Conservation (phyloP, 2,329 filamentous ascomycete species). For the Botrytis hyacinthi region DNA sequence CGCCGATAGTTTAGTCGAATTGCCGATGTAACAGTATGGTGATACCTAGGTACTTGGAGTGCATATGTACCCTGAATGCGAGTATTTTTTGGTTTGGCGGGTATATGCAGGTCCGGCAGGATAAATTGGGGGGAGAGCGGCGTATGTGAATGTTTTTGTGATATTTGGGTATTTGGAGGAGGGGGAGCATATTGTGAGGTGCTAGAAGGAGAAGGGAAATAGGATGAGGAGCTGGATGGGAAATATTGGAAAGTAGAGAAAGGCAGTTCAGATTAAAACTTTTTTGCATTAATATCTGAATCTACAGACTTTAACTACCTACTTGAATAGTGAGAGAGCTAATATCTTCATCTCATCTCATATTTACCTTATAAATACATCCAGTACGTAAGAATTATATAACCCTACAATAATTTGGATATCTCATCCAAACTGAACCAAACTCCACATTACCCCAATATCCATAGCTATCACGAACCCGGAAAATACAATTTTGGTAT, state of each 20-base stretch:
- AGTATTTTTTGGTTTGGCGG: background rate
- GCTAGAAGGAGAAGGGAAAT: background rate
- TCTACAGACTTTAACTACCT: background rate
- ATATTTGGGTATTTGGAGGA: too few relatives aligned
- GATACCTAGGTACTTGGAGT: background rate
- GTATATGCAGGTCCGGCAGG: background rate
- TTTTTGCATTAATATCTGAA: background rate
- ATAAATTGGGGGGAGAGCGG: background rate
- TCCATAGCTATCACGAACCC: background rate
- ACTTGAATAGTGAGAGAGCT: background rate
- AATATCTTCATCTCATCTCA: background rate
- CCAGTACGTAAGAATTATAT: background rate
- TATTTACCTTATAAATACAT: background rate
- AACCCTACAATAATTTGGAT: background rate
- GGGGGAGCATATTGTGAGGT: background rate
- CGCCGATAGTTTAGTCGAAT: background rate
- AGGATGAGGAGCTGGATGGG: background rate
- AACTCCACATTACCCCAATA: background rate
- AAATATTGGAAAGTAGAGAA: background rate
- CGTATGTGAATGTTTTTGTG: background rate
- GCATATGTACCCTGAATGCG: background rate
- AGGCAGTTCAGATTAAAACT: background rate
- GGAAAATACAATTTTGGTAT: slow-evolving; percentile 10
- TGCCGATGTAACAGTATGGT: background rate
- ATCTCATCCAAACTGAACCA: background rate